Conservation (phyloP, 2,329 filamentous ascomycete genomes). For the Aspergillus chevalieri region DNA sequence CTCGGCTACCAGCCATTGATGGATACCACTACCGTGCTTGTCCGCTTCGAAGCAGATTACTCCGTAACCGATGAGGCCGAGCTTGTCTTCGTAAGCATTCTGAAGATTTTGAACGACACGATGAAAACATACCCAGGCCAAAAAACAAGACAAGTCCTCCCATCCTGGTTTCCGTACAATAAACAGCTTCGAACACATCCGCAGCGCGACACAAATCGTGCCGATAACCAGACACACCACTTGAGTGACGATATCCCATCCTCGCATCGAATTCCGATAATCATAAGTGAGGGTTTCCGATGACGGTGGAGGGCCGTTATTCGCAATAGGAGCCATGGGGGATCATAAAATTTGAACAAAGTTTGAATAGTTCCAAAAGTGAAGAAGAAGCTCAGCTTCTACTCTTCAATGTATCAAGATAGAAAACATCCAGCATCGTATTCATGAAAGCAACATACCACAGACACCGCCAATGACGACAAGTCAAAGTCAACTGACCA, state of each 20-base stretch:
- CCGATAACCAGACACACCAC: conserved; percentile 13
- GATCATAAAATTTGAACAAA: not conserved
- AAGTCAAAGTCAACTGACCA: too few species aligned
- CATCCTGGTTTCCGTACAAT: conserved; percentile 17
- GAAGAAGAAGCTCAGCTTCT: too few species aligned
- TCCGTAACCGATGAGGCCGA: conserved; percentile 18
- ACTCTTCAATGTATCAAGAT: too few species aligned
- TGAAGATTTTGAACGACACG: not conserved
- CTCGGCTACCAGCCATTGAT: conserved; percentile 11
- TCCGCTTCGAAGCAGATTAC: conserved; percentile 15
- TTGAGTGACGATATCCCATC: conserved; percentile 14
- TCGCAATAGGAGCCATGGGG: not conserved
- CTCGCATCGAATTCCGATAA: conserved; percentile 9
- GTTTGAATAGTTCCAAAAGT: too few species aligned
- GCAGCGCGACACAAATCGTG: conserved; percentile 12
- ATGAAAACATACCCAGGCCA: conserved; percentile 14
- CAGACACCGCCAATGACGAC: too few species aligned
- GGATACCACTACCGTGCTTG: conserved; percentile 16
- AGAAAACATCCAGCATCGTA: too few species aligned
- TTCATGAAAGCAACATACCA: too few species aligned
- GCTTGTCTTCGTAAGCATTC: conserved; percentile 5
- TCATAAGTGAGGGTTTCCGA: not conserved
- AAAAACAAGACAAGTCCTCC: conserved; percentile 16
- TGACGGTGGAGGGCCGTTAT: not conserved
- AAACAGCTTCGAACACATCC: conserved; percentile 22